phyloP scores from a whole-genome alignment of 192 early-diverging fungal species.

The Mortierella alpina region DNA sequence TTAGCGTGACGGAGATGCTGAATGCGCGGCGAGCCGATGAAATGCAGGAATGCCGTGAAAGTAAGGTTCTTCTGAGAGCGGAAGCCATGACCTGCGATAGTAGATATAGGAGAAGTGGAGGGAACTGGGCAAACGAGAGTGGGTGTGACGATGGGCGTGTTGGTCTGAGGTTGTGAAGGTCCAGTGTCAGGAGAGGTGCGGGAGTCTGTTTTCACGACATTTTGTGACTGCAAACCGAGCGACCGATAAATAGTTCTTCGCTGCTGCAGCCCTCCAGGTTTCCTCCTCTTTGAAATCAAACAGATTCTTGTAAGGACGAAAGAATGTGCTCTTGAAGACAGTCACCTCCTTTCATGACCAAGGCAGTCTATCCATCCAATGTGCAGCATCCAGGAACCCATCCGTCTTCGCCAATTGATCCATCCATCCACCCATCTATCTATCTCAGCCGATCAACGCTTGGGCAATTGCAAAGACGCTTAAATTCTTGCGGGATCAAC shows the following conservation, averaged over 20 bases:
- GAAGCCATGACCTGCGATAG: not conserved
- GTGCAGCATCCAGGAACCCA: not conserved
- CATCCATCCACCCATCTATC: conserved; percentile 29
- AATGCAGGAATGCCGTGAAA: not conserved
- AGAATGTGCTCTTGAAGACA: not conserved
- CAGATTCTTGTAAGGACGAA: conserved; percentile 47
- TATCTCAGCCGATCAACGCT: not conserved
- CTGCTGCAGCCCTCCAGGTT: not conserved
- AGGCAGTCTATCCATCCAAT: conserved; percentile 6
- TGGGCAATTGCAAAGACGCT: not conserved
- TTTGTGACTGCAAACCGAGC: not conserved
- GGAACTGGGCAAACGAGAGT: too few relatives aligned
- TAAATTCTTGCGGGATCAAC: not conserved
- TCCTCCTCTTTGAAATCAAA: conserved; percentile 50
- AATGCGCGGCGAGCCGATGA: not conserved
- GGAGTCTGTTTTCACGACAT: not conserved
- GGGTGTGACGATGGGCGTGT: not conserved
- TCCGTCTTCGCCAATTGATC: not conserved
- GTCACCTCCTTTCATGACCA: too few relatives aligned
- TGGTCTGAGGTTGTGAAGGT: not conserved
- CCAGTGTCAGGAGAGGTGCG: not conserved
- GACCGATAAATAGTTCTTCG: not conserved
- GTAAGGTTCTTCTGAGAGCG: not conserved
- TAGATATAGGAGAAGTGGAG: not conserved
- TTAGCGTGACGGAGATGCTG: not conserved